Evolutionary conservation across 129 eudicot species (phyloP).

Genomic region (Artemisia argyi): DNA sequence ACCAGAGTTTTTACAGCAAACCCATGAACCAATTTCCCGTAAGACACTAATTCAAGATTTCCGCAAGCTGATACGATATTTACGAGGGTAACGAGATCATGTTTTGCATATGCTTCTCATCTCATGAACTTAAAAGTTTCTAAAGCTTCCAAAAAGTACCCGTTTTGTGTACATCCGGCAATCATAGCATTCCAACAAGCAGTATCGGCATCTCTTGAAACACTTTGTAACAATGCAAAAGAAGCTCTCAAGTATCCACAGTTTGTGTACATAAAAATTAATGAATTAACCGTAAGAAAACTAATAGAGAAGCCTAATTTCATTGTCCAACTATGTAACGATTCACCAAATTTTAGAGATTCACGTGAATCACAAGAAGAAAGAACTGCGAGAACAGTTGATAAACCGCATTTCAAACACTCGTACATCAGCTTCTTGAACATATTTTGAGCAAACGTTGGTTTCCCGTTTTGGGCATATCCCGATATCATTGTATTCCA

Average conservation of each 20-base stretch:
- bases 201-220: constrained; percentile 35
- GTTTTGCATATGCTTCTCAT: constrained; percentile 33
- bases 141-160: constrained; percentile 49
- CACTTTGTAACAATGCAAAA: constrained; percentile 29
- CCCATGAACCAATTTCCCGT: constrained; percentile 54
- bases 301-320: constrained; percentile 55
- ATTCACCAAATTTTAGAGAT: constrained; percentile 49
- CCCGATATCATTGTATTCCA: constrained; percentile 75
- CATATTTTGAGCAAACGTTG: constrained; percentile 41
- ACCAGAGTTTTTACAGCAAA: constrained; percentile 47
- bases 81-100: constrained; percentile 50
- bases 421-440: constrained; percentile 43
- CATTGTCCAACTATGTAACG: constrained; percentile 52
- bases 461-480: constrained; percentile 52
- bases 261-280: constrained; percentile 60
- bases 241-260: constrained; percentile 54
- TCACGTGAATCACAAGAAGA: constrained; percentile 56
- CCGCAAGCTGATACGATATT: constrained; percentile 59
- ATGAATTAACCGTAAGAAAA: constrained; percentile 44
- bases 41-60: constrained; percentile 39
- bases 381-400: constrained; percentile 52
- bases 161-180: constrained; percentile 56
- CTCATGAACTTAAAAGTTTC: constrained; percentile 52
- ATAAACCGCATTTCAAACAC: constrained; percentile 37
- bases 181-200: constrained; percentile 67